Conservation (phyloP, 257 asterid species). For the Mentha longifolia region DNA sequence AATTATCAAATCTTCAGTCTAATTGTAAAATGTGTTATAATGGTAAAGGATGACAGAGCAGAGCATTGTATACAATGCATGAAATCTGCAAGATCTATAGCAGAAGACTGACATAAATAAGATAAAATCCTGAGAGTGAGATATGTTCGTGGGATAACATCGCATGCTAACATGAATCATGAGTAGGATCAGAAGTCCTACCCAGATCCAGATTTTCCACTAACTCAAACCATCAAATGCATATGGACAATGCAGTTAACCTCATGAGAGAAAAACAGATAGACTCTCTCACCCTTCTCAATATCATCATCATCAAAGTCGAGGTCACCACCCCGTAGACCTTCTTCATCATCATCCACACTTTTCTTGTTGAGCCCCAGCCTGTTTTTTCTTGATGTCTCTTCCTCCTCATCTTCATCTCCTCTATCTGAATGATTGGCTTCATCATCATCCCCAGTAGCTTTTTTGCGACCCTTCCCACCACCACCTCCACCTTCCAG, state of each 20-base stretch:
- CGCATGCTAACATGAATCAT: background rate
- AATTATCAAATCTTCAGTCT: background rate
- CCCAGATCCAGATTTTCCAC: background rate
- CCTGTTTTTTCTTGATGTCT: slow-evolving; percentile 72
- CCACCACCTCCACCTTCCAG: slow-evolving; percentile 75
- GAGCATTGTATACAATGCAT: background rate
- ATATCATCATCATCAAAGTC: slow-evolving; percentile 95
- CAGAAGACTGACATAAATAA: background rate
- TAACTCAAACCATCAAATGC: background rate
- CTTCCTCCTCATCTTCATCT: slow-evolving; percentile 96
- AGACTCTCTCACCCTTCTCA: slow-evolving; percentile 71
- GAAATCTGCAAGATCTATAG: background rate
- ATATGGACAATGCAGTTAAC: slow-evolving; percentile 1
- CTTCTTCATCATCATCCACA: slow-evolving; percentile 96
- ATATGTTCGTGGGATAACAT: slow-evolving; percentile 1
- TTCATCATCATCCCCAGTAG: slow-evolving; percentile 80
- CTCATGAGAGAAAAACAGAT: slow-evolving; percentile 10
- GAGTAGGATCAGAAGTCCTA: background rate
- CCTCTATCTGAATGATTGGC: slow-evolving; percentile 85
- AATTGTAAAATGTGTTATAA: background rate
- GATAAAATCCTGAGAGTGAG: background rate
- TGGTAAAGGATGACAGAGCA: background rate
- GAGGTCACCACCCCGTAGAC: slow-evolving; percentile 95
- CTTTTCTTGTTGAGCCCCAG: slow-evolving; percentile 63
- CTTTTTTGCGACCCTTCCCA: slow-evolving; percentile 77